Base-by-base conservation (phyloP, 2,329 filamentous ascomycete genomes). In the Cordyceps cateniannulata region DNA sequence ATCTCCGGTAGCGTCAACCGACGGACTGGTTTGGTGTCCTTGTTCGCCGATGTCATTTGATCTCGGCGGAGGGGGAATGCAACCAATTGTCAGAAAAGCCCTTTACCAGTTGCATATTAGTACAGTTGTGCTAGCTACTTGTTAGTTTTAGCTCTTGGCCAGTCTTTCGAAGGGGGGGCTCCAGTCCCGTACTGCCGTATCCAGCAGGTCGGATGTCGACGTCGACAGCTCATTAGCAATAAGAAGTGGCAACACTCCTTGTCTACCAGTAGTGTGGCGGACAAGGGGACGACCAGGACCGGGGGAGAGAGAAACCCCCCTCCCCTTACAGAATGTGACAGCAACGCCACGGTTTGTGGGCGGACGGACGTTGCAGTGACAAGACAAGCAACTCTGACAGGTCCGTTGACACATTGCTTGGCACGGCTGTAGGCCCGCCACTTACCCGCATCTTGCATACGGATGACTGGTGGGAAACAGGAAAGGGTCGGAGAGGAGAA, bases 1-100 rank as follows among this genome's bases (percentile, higher is more conserved):
- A 54, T 60, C 58, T 60, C 58, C 58, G 58, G 58, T 60, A 60
- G 58, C 50, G 58, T n/a, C 42, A 40, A 45, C 38, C 24, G 48
- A 57, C 44, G 18, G 44, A 35, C 45, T 24, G 47, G 35, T 20
- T 20, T 7, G n/a, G 20, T 25, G 44, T 18, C 14, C 22, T 35
- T 56, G 42, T 56, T 55, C 40, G 51, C 42, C 59, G 32, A 51
- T 32, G 51, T 44, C 51, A 49, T 9, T 56, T 50, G 29, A 61
- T 56, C 25, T 47, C 38, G n/a, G n/a, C 29, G n/a, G n/a, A n/a
- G n/a, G n/a, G n/a, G n/a, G n/a, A n/a, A n/a, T n/a, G n/a, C n/a
- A n/a, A n/a, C n/a, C n/a, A n/a, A 27, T 18, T 9, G 55, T 6
- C 27, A 59, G 48, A 40, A 40, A 54, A 42, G 40, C 58, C 49